Evolutionary conservation across 1,284 basidiomycete genomes (phyloP), one percentile per base, ranked within the genome.

Genomic region (Amylostereum areolatum): DNA sequence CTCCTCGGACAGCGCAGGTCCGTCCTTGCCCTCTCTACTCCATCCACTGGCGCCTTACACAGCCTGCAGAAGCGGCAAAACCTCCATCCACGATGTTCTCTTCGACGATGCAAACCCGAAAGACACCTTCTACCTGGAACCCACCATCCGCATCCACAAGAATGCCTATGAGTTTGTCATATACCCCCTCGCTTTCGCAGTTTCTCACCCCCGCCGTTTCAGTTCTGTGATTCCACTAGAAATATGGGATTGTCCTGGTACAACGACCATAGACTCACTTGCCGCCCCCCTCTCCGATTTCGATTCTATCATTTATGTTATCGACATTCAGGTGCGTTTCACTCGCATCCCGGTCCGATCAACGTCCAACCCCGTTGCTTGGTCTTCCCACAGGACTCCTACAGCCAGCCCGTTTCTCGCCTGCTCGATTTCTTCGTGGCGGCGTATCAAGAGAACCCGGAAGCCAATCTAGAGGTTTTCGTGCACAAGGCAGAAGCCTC

Each of bases 401-500:
- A n/a, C n/a, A n/a, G n/a, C n/a, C n/a, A n/a, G n/a, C n/a, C n/a
- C n/a, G n/a, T n/a, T 51, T 40, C 37, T 44, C 33, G 27, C n/a
- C 35, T 30, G 36, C 82, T 90, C 42, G 81, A 87, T 47, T 83
- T 90, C 59, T 83, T 92, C 51, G 73, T 84, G 31, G 77, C 80
- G 1, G 85, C 85, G 1, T 87, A 85, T 61, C 76, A 83, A 37
- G 77, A 84, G 43, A 93, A 93, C 61, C 89, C 85, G 5, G 72
- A 76, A 41, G 82, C 96, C 52, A 84, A 86, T 53, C 79, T 98
- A 42, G 92, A 97, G 64, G 85, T 98, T 27, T 97, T 99, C 61
- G 89, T 97, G 12, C 96, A 99, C 73, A 99, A 99, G 69, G 87
- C 92, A 12, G 96, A 98, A 66, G 89, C 87, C 37, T 71, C 96